Evolutionary conservation across 345 rosid genomes (phyloP), one percentile per base, ranked within the genome.

Genomic region (Cardamine chenopodiifolia): DNA sequence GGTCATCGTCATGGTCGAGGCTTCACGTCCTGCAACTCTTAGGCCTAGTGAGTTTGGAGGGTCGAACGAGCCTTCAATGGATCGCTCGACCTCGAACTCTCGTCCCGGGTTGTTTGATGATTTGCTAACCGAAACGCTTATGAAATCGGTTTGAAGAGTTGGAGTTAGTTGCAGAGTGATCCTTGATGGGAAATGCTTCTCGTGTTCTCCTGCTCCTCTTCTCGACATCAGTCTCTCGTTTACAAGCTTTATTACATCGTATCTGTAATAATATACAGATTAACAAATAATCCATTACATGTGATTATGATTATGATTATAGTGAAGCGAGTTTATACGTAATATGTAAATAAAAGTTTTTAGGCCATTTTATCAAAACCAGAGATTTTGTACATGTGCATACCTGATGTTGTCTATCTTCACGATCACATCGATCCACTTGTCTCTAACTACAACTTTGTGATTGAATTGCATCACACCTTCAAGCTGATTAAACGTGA

Each of bases 151-250:
- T 61, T 93, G 98, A 20, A 78, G 74, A 15, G 82, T 83, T 20
- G 98, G 98, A 2, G 96, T 91, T 23, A 91, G 79, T 6, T 82
- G 87, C 37, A 93, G 20, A 8, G 91, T 84, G 56, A 91, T 85
- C 59, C 96, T 62, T 0, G 97, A 93, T 10, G 97, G 98, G 79
- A 93, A 93, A 73, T 91, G 89, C 66, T 93, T 93, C 66, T 93
- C 97, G 15, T 78, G 85, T 4, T 74, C 71, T 20, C 97, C 94
- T 20, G 66, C 90, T 53, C 98, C 97, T 83, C 78, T 75, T 76
- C 85, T 86, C 0, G 71, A 75, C 89, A 93, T 79, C 17, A 93
- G 80, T 29, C 74, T 83, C 62, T 87, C 83, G 14, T 80, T 85
- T 44, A 86, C 78, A 2, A 93, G 87, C 67, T 81, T 75, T 14